phyloP scores from a whole-genome alignment of 176 grass and related monocot genomes.

The Hsuehochloa calcarea region DNA sequence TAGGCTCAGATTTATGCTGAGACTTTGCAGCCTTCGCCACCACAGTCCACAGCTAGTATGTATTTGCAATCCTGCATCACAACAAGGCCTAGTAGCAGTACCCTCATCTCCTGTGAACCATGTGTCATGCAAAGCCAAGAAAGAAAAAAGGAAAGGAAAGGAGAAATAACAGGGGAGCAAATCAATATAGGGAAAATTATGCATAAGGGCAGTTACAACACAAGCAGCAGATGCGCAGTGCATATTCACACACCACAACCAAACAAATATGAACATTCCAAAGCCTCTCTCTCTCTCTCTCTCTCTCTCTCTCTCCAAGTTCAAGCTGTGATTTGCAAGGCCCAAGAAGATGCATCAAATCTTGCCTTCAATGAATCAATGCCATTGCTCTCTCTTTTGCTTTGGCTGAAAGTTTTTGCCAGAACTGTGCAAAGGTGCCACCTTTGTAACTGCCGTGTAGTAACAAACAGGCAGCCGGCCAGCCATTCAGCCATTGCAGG shows the following conservation, averaged over 20 bases:
- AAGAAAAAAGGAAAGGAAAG: not conserved
- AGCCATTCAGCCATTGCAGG: not conserved
- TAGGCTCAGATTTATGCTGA: slow-evolving; percentile 16
- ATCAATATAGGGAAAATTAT: not conserved
- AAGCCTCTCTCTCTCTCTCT: not conserved
- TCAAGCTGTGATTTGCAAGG: not conserved
- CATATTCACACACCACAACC: slow-evolving; percentile 1
- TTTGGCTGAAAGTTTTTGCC: slow-evolving; percentile 18
- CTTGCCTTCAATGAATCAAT: not conserved
- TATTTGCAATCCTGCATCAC: not conserved
- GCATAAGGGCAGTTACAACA: not conserved
- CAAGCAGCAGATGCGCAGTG: not conserved
- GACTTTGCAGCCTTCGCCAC: slow-evolving; percentile 30
- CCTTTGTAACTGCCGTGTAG: slow-evolving; percentile 29
- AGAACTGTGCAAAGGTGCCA: slow-evolving; percentile 27
- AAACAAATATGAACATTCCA: slow-evolving; percentile 51
- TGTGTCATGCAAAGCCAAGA: not conserved
- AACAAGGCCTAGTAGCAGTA: not conserved
- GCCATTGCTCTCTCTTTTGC: not conserved
- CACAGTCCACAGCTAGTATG: not conserved
- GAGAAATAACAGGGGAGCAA: not conserved
- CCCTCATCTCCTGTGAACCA: not conserved
- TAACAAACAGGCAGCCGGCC: not conserved
- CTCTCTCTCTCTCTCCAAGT: not conserved
- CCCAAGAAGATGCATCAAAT: not conserved